Percentiles rank a stretch among this genome's conserved stretches.
phyloP scores from a whole-genome alignment of 73 alveolate genomes.

The Diophrys appendiculata region DNA sequence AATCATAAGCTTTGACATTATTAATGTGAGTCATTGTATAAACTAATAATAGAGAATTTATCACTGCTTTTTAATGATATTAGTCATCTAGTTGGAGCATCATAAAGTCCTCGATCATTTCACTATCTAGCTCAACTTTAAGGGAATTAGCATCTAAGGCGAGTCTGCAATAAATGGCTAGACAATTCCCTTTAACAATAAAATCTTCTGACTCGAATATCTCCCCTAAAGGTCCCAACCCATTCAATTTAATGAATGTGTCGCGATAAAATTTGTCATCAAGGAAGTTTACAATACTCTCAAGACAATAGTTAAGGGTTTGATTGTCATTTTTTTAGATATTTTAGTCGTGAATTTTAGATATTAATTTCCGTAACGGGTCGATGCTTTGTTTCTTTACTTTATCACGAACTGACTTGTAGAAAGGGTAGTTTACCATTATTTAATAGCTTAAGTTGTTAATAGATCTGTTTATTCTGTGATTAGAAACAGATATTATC shows the following conservation, averaged over 20 bases:
- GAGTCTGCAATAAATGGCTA: constrained; percentile 20
- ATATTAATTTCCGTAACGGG: not conserved
- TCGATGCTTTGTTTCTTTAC: constrained; percentile 6
- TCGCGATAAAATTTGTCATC: constrained; percentile 17
- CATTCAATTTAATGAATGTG: constrained; percentile 24
- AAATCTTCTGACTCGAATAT: constrained; percentile 29
- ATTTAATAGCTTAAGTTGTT: constrained; percentile 13
- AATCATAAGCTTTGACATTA: not conserved
- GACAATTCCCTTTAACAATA: constrained; percentile 24
- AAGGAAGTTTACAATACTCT: constrained; percentile 27
- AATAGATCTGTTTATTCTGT: constrained; percentile 29
- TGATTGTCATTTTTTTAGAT: not conserved
- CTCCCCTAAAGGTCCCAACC: constrained; percentile 27
- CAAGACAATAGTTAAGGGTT: not conserved
- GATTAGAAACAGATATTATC: not conserved
- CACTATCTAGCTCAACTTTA: not conserved
- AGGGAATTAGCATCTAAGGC: constrained; percentile 15
- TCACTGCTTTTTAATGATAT: not conserved
- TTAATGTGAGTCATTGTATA: not conserved
- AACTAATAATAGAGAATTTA: not conserved
- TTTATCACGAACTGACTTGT: constrained; percentile 3
- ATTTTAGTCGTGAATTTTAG: not conserved
- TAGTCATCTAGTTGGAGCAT: not conserved
- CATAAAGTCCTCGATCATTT: not conserved
- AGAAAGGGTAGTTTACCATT: not conserved